Base-by-base conservation (phyloP, 2,329 filamentous ascomycete species). In the Penicillium psychrosexuale region DNA sequence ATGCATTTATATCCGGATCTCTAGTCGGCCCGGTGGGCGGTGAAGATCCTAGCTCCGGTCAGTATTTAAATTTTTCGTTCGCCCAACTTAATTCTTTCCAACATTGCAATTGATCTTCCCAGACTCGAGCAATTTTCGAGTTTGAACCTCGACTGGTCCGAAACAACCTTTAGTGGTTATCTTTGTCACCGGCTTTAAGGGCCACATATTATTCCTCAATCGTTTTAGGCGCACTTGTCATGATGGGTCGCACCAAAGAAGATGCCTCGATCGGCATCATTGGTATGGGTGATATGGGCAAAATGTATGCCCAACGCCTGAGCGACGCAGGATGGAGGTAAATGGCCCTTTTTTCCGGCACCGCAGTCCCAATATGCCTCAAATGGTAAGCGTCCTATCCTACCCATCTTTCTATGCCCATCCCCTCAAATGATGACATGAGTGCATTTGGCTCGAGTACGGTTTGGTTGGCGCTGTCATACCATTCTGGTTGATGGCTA, bases 381-480 rank as follows among this genome's bases (percentile, higher is more conserved):
- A 61, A 33, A 51, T 47, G 58, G 56, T 59, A 64, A 65, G 63
- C 62, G 43, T 50, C 51, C 46, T 24, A 24, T 42, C 39, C 45
- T 39, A 47, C 45, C 56, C 48, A 47, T 56, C 5, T 19, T 28
- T 22, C 6, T 53, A 42, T 51, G 38, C 13, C 30, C 33, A 33
- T 38, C 51, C 51, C 51, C 43, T 74, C 65, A 59, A 73, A 91
- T 95, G 93, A 97, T 97, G 93, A 97, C 93, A 91, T 93, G 93
- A 97, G 93, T 92, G 93, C 93, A 97, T 97, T 97, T 97, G 93
- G 93, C 93, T 97, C 91, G 93, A 97, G 93, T 83, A 96, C 91
- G 85, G 85, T 80, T 77, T 79, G 81, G 78, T 77, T 78, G 72
- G 75, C 69, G 76, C 79, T 79, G 80, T 80, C 77, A 78, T 77